Evolutionary conservation across 352 stramenopile species (phyloP).

Genomic region (Phytopythium helicoides): DNA sequence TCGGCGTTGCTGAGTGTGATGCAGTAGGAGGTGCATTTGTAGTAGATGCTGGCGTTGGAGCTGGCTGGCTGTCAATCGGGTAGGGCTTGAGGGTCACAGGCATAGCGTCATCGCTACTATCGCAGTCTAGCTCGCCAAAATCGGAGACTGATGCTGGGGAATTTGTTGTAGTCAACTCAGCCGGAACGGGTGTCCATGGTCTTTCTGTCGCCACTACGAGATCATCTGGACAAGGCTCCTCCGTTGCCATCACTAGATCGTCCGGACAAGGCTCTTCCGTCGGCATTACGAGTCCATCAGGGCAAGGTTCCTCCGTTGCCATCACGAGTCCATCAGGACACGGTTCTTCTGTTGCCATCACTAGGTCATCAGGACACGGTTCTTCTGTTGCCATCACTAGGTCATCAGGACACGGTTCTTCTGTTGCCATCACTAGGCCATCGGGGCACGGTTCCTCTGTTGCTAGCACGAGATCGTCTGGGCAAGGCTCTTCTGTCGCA

Average conservation of each 20-base stretch:
- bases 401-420: neutral
- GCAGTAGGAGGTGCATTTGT: too few relatives aligned
- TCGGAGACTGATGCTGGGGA: neutral
- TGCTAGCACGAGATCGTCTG: neutral
- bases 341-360: neutral
- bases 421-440: neutral
- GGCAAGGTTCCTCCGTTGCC: neutral
- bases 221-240: neutral
- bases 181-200: too few relatives aligned
- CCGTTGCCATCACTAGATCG: neutral
- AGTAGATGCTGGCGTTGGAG: neutral
- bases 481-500: neutral
- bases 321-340: neutral
- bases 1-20: too few relatives aligned
- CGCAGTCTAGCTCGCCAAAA: slow-evolving; percentile 1
- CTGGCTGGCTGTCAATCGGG: neutral
- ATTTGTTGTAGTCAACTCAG: neutral
- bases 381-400: neutral
- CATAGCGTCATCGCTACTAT: neutral
- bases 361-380: neutral
- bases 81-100: slow-evolving; percentile 3
- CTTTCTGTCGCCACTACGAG: neutral
- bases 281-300: neutral
- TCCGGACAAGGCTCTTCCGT: neutral
- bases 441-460: neutral